Conservation (phyloP, 2,329 filamentous ascomycete species). For the Magnaporthiopsis rhizophila region DNA sequence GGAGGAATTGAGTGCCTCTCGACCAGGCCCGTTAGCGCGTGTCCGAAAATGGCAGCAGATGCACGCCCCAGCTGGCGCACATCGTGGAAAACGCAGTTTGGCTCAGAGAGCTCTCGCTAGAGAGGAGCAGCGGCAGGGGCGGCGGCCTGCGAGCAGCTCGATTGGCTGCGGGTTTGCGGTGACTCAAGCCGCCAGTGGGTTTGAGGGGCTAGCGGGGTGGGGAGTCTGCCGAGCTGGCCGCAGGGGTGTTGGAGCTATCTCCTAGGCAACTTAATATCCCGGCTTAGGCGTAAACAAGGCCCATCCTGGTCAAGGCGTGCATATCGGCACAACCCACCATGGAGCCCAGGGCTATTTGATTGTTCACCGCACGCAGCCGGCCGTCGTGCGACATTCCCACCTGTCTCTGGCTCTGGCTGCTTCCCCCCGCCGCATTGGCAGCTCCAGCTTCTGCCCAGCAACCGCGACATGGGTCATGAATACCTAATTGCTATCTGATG, state of each 20-base stretch:
- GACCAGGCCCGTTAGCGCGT: not conserved
- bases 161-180: not conserved
- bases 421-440: not conserved
- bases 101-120: not conserved
- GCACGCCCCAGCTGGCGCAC: not conserved
- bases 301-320: not conserved
- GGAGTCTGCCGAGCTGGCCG: not conserved
- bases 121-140: not conserved
- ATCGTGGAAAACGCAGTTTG: not conserved
- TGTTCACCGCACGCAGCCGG: not conserved
- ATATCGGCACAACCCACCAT: not conserved
- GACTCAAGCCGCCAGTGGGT: not conserved
- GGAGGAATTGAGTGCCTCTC: not conserved
- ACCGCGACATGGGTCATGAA: not conserved
- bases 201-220: not conserved
- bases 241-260: not conserved
- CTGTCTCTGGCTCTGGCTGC: not conserved
- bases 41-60: not conserved
- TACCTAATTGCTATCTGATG: not conserved
- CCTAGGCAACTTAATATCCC: not conserved
- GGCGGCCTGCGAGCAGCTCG: not conserved
- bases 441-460: conserved; percentile 2
- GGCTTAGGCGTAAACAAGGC: not conserved
- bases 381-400: not conserved
- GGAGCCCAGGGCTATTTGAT: not conserved